Conservation (phyloP, 2,329 filamentous ascomycete species). For the Onygena corvina region DNA sequence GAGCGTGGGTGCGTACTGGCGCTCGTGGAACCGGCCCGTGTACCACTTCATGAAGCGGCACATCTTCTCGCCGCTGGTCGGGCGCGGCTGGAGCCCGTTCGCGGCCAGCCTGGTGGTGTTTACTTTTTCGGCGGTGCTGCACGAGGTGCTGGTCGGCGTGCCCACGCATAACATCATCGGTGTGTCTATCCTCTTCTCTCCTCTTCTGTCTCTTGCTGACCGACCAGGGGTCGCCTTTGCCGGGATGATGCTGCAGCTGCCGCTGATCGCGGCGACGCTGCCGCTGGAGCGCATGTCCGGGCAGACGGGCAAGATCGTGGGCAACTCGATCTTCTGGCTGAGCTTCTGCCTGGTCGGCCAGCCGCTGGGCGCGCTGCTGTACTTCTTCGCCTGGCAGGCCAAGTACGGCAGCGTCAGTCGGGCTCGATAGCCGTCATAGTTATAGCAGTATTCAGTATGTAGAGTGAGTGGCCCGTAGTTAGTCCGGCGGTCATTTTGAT, state of each 20-base stretch:
- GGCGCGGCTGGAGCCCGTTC: conserved; percentile 62
- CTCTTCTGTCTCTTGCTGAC: background rate
- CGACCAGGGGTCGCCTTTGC: conserved; percentile 68
- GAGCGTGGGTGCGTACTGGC: conserved; percentile 80
- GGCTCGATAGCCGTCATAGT: too few species aligned
- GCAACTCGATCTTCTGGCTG: conserved; percentile 93
- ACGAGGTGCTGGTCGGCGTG: conserved; percentile 84
- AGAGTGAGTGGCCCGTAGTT: too few species aligned
- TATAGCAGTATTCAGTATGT: too few species aligned
- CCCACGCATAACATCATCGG: conserved; percentile 89
- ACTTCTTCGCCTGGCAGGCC: conserved; percentile 97
- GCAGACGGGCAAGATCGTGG: conserved; percentile 63
- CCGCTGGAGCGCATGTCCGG: conserved; percentile 68
- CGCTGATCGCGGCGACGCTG: conserved; percentile 69
- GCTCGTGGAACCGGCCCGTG: conserved; percentile 94
- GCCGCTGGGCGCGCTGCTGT: conserved; percentile 79
- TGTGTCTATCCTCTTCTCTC: conserved; percentile 29
- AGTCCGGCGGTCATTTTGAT: too few species aligned
- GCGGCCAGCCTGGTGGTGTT: conserved; percentile 73
- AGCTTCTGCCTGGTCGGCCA: conserved; percentile 93
- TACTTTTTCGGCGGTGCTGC: conserved; percentile 72
- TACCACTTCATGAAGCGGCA: conserved; percentile 95
- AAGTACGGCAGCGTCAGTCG: conserved; percentile 87
- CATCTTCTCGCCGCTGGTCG: conserved; percentile 77
- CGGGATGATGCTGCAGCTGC: conserved; percentile 88